Percentiles rank a stretch among this genome's conserved stretches.
Evolutionary conservation across 805 yeast genomes (phyloP).

Genomic region (Pichia gijzeniarum): DNA sequence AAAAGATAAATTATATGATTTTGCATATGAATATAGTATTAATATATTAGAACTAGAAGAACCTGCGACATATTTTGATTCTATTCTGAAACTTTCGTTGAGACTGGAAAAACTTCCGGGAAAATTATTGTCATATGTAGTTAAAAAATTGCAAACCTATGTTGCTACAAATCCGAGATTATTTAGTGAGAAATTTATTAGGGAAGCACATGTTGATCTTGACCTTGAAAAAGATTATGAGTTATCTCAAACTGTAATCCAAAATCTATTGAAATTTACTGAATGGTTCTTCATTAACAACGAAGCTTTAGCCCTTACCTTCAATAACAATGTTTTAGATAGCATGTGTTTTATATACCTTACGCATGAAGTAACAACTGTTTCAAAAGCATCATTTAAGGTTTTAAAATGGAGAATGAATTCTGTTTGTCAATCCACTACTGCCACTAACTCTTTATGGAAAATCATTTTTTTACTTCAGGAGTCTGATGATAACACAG

Average conservation of each 20-base stretch:
- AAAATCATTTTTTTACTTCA: slow-evolving; percentile 34
- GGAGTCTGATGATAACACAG: slow-evolving; percentile 22
- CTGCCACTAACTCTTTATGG: slow-evolving; percentile 38
- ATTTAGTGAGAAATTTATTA: slow-evolving; percentile 12
- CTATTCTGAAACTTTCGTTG: slow-evolving; percentile 23
- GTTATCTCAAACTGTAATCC: slow-evolving; percentile 4
- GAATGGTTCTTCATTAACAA: slow-evolving; percentile 32
- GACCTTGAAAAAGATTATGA: background rate
- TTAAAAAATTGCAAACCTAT: slow-evolving; percentile 7
- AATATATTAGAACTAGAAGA: slow-evolving; percentile 2
- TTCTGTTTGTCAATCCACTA: slow-evolving; percentile 22
- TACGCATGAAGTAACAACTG: slow-evolving; percentile 32
- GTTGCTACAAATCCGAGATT: slow-evolving; percentile 13
- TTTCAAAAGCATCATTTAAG: slow-evolving; percentile 34
- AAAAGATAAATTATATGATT: slow-evolving; percentile 4
- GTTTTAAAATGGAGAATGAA: slow-evolving; percentile 50
- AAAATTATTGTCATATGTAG: slow-evolving; percentile 10
- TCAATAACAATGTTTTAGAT: slow-evolving; percentile 17
- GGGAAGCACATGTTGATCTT: background rate
- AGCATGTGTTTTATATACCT: slow-evolving; percentile 30
- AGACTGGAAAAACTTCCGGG: slow-evolving; percentile 25
- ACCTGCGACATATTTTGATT: slow-evolving; percentile 4
- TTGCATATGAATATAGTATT: slow-evolving; percentile 9
- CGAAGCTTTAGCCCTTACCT: slow-evolving; percentile 10
- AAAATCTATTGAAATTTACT: slow-evolving; percentile 30